Percentiles rank a stretch among this genome's conserved stretches.
phyloP scores from a whole-genome alignment of 306 rosid genomes.

The Adenanthera pavonina region DNA sequence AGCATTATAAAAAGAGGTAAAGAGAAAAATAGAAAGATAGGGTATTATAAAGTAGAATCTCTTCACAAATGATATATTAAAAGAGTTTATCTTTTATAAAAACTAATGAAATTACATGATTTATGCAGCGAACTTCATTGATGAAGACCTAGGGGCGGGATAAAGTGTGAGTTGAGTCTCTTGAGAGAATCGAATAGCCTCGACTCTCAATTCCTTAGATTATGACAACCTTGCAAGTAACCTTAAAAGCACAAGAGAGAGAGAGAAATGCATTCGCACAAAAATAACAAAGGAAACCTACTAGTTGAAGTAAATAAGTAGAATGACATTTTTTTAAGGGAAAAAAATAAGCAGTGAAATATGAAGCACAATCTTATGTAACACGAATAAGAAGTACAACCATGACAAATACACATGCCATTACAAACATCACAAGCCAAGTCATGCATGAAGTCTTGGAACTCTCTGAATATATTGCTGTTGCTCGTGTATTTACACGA shows the following conservation, averaged over 20 bases:
- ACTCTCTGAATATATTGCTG: constrained; percentile 64
- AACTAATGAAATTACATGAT: too few species aligned
- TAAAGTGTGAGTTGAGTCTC: too few species aligned
- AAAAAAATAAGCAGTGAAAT: not conserved
- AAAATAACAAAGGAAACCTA: not conserved
- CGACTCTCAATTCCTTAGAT: too few species aligned
- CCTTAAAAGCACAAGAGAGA: not conserved
- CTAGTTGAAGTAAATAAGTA: not conserved
- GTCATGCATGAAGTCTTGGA: constrained; percentile 87
- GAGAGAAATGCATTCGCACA: not conserved
- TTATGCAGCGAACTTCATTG: too few species aligned
- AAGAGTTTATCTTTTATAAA: too few species aligned
- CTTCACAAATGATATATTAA: too few species aligned
- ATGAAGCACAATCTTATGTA: constrained; percentile 43
- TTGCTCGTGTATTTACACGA: constrained; percentile 75
- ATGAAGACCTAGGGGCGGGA: too few species aligned
- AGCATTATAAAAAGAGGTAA: too few species aligned
- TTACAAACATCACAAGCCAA: constrained; percentile 73
- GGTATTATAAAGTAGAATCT: too few species aligned
- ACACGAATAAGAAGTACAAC: constrained; percentile 90
- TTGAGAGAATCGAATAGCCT: too few species aligned
- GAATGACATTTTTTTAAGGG: not conserved
- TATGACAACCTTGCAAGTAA: not conserved
- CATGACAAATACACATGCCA: constrained; percentile 80
- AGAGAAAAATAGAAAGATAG: too few species aligned